Evolutionary conservation across 148 eudicot species (phyloP).

Genomic region (Fallopia convolvulus): DNA sequence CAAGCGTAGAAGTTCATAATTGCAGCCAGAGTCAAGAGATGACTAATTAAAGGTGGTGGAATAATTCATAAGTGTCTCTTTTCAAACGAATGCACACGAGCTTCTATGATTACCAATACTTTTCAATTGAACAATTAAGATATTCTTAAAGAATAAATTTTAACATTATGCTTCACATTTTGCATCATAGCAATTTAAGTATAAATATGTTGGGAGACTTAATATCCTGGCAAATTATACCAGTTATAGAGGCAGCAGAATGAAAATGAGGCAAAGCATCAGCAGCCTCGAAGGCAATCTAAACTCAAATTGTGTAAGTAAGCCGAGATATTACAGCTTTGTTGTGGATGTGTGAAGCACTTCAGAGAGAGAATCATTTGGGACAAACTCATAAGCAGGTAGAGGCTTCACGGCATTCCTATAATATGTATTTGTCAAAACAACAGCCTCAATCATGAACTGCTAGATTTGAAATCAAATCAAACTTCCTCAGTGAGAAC

Average conservation of each 20-base stretch:
- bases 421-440: too few relatives aligned
- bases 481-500: too few relatives aligned
- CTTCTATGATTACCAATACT: too few relatives aligned
- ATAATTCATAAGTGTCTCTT: too few relatives aligned
- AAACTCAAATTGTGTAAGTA: neutral
- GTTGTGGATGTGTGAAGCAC: neutral
- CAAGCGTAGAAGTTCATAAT: too few relatives aligned
- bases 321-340: neutral
- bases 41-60: too few relatives aligned
- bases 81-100: too few relatives aligned
- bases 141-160: neutral
- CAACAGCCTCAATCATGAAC: too few relatives aligned
- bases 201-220: slow-evolving; percentile 9
- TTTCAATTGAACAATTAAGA: too few relatives aligned
- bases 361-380: too few relatives aligned
- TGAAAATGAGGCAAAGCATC: slow-evolving; percentile 3
- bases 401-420: neutral
- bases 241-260: neutral
- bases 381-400: slow-evolving; percentile 2
- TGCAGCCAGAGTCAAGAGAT: too few relatives aligned
- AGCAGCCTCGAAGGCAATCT: slow-evolving; percentile 1
- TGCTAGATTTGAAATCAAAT: too few relatives aligned
- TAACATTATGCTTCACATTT: neutral
- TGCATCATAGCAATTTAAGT: neutral
- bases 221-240: neutral